Percentiles rank a stretch among this genome's conserved stretches.
These are phyloP conservation scores for Diplodia mutila DNA, from an alignment of 2,329 filamentous ascomycete genomes.

Conservation along the genomic window DNA sequence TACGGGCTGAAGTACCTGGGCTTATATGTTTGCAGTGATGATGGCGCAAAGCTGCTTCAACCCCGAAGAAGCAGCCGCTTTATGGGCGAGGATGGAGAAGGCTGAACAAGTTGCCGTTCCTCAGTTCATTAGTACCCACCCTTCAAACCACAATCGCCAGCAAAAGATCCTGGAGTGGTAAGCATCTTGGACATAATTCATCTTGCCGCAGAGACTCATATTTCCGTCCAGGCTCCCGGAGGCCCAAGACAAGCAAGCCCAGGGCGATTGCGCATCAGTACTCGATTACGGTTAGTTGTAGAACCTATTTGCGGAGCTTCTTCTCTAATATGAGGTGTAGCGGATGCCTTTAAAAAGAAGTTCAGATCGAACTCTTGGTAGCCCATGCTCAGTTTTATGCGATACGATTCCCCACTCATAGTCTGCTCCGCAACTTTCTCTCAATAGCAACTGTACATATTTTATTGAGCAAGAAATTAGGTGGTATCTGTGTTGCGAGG, in stretches of 20 bases:
- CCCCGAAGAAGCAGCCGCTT: conserved; percentile 65
- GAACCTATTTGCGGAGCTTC: too few relatives aligned
- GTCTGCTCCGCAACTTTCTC: neutral
- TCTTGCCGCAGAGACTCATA: neutral
- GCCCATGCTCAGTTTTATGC: too few relatives aligned
- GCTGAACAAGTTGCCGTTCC: conserved; percentile 58
- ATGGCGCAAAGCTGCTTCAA: conserved; percentile 81
- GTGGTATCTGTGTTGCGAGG: too few relatives aligned
- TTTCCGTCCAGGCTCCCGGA: conserved; percentile 39
- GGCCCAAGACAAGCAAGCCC: conserved; percentile 44
- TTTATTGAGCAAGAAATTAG: neutral
- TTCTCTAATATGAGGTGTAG: neutral
- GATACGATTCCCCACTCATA: neutral
- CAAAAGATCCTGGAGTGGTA: conserved; percentile 66
- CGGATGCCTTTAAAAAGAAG: neutral
- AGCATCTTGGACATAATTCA: conserved; percentile 10
- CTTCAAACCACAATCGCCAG: conserved; percentile 68
- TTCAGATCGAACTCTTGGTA: neutral
- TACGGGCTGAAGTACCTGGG: neutral
- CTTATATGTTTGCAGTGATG: conserved; percentile 58
- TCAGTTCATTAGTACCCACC: conserved; percentile 77
- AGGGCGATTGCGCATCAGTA: conserved; percentile 35
- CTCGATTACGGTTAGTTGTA: conserved; percentile 2
- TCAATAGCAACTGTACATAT: neutral
- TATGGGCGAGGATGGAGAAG: conserved; percentile 66